phyloP scores from a whole-genome alignment of 768 basidiomycete genomes.

The Gelatoporia subvermispora region DNA sequence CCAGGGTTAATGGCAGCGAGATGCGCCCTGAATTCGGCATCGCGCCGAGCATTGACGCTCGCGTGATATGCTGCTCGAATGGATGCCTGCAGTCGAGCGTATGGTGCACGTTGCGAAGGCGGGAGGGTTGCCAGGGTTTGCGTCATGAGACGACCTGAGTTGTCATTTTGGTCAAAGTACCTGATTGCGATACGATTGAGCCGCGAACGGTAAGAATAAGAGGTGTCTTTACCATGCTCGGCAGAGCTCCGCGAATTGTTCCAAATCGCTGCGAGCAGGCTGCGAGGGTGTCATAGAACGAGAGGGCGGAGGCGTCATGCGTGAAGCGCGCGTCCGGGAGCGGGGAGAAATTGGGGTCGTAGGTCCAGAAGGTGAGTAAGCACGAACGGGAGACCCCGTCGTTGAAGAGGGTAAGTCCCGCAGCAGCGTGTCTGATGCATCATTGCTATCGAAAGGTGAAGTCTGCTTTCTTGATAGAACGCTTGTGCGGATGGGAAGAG shows the following conservation, averaged over 20 bases:
- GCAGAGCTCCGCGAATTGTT: constrained; percentile 73
- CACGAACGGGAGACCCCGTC: constrained; percentile 54
- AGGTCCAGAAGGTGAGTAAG: constrained; percentile 36
- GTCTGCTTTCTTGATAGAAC: constrained; percentile 42
- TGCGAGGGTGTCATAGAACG: constrained; percentile 70
- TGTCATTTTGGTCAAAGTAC: constrained; percentile 82
- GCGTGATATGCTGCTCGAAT: constrained; percentile 83
- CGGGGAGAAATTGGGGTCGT: constrained; percentile 56
- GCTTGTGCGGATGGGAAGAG: constrained; percentile 46
- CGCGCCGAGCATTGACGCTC: constrained; percentile 67
- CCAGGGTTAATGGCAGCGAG: constrained; percentile 75
- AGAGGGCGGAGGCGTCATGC: constrained; percentile 55
- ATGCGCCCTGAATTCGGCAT: constrained; percentile 84
- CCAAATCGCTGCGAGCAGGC: constrained; percentile 62
- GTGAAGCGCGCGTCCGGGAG: constrained; percentile 44
- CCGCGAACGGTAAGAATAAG: constrained; percentile 3
- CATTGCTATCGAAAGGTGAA: constrained; percentile 36
- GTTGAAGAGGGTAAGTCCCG: constrained; percentile 68
- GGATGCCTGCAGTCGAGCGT: constrained; percentile 80
- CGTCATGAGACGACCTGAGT: constrained; percentile 75
- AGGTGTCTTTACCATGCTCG: constrained; percentile 57
- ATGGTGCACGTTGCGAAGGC: constrained; percentile 81
- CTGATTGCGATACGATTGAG: constrained; percentile 33
- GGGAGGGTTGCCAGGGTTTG: constrained; percentile 76
- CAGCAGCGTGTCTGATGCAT: constrained; percentile 57